phyloP scores from a whole-genome alignment of 2,329 filamentous ascomycete genomes.

The Pseudogymnoascus sp. region DNA sequence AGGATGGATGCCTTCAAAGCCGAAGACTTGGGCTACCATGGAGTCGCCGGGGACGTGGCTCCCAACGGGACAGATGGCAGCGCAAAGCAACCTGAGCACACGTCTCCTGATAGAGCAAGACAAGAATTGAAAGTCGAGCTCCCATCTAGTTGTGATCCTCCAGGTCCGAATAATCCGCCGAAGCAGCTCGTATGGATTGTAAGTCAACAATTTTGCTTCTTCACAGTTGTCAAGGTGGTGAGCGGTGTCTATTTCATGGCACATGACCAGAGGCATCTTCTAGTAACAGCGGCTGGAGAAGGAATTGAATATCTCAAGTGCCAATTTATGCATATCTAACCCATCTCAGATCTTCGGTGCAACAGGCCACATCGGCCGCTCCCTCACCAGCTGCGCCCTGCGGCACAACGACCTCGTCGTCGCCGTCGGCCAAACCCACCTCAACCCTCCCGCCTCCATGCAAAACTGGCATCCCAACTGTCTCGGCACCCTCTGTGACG shows the following conservation, averaged over 20 bases:
- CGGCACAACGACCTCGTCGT: conserved; percentile 76
- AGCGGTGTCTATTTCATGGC: not conserved
- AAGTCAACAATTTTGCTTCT: conserved; percentile 32
- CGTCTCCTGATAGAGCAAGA: not conserved
- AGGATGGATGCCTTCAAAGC: conserved; percentile 11
- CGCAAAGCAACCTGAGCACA: conserved; percentile 1
- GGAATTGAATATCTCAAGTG: conserved; percentile 1
- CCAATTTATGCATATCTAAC: conserved; percentile 12
- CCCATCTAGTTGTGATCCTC: conserved; percentile 81
- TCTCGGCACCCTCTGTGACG: conserved; percentile 80
- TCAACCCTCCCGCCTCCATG: conserved; percentile 69
- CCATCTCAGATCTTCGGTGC: conserved; percentile 73
- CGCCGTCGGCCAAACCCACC: conserved; percentile 76
- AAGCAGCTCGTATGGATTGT: conserved; percentile 86
- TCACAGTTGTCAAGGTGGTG: not conserved
- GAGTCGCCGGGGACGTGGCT: not conserved
- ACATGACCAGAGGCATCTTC: not conserved
- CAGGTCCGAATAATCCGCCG: conserved; percentile 60
- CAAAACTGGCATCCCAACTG: conserved; percentile 64
- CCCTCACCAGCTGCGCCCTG: conserved; percentile 76
- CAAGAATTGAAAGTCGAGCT: conserved; percentile 48
- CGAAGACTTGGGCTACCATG: conserved; percentile 2
- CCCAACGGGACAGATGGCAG: not conserved
- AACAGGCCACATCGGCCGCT: conserved; percentile 94
- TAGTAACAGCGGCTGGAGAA: not conserved